phyloP scores from a whole-genome alignment of 192 early-diverging fungal genomes.

The Coemansia sp. region DNA sequence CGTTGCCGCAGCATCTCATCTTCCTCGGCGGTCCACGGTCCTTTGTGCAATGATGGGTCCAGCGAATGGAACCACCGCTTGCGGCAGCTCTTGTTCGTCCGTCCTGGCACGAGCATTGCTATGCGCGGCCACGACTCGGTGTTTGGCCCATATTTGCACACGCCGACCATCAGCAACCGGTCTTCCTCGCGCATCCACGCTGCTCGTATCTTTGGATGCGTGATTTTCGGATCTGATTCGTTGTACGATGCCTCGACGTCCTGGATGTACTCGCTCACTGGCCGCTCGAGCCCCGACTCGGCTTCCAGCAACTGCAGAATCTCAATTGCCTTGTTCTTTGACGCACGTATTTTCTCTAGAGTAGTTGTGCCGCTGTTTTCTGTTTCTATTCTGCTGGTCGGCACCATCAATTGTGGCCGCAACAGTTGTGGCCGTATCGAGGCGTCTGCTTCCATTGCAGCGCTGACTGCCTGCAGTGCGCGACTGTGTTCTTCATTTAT shows the following conservation, averaged over 20 bases:
- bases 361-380: neutral
- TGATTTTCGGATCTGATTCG: slow-evolving; percentile 24
- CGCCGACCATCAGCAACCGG: slow-evolving; percentile 66
- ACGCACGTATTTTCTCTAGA: slow-evolving; percentile 32
- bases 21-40: slow-evolving; percentile 80
- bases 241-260: slow-evolving; percentile 44
- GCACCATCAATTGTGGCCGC: neutral
- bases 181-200: slow-evolving; percentile 83
- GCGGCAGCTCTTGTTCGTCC: slow-evolving; percentile 81
- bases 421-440: neutral
- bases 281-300: slow-evolving; percentile 29
- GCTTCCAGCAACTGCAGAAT: slow-evolving; percentile 25
- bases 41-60: slow-evolving; percentile 71
- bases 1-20: slow-evolving; percentile 70
- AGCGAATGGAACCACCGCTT: slow-evolving; percentile 82
- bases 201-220: slow-evolving; percentile 52
- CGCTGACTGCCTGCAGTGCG: slow-evolving; percentile 6
- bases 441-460: neutral
- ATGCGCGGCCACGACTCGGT: slow-evolving; percentile 79
- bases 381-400: neutral
- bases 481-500: neutral
- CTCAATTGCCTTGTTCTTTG: slow-evolving; percentile 47
- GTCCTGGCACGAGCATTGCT: slow-evolving; percentile 70
- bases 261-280: slow-evolving; percentile 22
- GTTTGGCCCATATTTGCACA: slow-evolving; percentile 70